Base-by-base conservation (phyloP, 2,329 filamentous ascomycete species). In the Cadophora luteo-olivacea region DNA sequence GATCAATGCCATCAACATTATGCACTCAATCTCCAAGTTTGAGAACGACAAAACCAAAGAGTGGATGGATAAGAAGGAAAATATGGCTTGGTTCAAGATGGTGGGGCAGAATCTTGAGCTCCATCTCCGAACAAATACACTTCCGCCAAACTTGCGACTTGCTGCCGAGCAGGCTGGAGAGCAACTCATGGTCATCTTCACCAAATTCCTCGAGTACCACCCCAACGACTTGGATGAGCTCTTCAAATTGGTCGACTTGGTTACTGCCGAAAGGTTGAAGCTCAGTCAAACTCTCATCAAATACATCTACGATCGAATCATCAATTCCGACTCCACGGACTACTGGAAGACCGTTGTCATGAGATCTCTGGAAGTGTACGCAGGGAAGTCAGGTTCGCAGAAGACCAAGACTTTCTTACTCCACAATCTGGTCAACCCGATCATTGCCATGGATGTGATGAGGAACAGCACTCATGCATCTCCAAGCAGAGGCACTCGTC, bases 371-470 rank as follows among this genome's bases (percentile, higher is more conserved):
- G 94, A 98, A 67, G 84, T 94, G 0, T 99, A 97, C 78, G 90
- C 92, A 7, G 88, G 90, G 61, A 93, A 91, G 76, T 87, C 84
- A 57, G 92, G 91, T 14, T 89, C 92, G 0, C 96, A 97, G 80
- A 94, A 92, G 82, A 92, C 93, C 55, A 99, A 99, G 80, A 92
- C 94, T 64, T 99, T 97, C 79, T 84, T 97, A 45, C 89, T 99
- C 77, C 93, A 93, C 78, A 90, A 97, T 78, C 86, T 99, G 38
- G 92, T 97, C 72, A 99, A 98, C 76, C 97, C 96, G 0, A 97
- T 98, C 49, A 88, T 99, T 66, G 94, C 95, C 3, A 97, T 95
- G 92, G 96, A 99, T 80, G 91, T 97, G 49, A 95, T 96, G 87
- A 89, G 91, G 29, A 91, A 92, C 68, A 96, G 93, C 85, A 84